phyloP scores from a whole-genome alignment of 768 basidiomycete species.

The Tylopilus sp. region DNA sequence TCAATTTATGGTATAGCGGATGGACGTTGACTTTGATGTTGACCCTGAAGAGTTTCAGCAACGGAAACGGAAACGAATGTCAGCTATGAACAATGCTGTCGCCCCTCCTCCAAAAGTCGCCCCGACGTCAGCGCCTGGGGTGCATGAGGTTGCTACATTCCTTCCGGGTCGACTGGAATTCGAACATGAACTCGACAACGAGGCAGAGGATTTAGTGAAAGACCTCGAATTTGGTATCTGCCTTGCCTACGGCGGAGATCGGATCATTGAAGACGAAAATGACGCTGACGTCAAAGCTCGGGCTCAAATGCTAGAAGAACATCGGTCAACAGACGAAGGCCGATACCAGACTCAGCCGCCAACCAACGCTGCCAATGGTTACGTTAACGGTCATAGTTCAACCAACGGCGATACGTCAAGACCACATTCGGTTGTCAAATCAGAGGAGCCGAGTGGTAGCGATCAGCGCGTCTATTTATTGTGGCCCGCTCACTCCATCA shows the following conservation, averaged over 20 bases:
- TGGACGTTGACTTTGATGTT: constrained; percentile 64
- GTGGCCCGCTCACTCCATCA: too few species aligned
- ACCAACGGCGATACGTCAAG: constrained; percentile 36
- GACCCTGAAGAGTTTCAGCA: constrained; percentile 83
- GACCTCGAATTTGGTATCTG: constrained; percentile 96
- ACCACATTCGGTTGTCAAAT: constrained; percentile 30
- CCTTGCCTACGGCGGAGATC: constrained; percentile 77
- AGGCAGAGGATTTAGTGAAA: constrained; percentile 93
- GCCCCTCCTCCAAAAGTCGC: constrained; percentile 64
- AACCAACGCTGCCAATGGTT: constrained; percentile 23
- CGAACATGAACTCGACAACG: constrained; percentile 96
- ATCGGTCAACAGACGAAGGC: constrained; percentile 22
- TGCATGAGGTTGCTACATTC: constrained; percentile 89
- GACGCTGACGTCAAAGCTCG: constrained; percentile 67
- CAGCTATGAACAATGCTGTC: constrained; percentile 62
- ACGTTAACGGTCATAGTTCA: constrained; percentile 33
- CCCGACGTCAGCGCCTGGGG: constrained; percentile 85
- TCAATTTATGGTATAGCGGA: constrained; percentile 16
- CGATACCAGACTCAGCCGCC: constrained; percentile 23
- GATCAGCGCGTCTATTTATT: constrained; percentile 11
- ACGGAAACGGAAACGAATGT: constrained; percentile 84
- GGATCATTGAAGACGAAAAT: constrained; percentile 73
- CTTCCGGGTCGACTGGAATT: constrained; percentile 98
- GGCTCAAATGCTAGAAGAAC: constrained; percentile 39
- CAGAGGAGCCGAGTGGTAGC: constrained; percentile 43